A percentile compares a stretch with the other conserved stretches of the same genome.
phyloP scores from a whole-genome alignment of 768 basidiomycete genomes.

The Amanita thiersii region DNA sequence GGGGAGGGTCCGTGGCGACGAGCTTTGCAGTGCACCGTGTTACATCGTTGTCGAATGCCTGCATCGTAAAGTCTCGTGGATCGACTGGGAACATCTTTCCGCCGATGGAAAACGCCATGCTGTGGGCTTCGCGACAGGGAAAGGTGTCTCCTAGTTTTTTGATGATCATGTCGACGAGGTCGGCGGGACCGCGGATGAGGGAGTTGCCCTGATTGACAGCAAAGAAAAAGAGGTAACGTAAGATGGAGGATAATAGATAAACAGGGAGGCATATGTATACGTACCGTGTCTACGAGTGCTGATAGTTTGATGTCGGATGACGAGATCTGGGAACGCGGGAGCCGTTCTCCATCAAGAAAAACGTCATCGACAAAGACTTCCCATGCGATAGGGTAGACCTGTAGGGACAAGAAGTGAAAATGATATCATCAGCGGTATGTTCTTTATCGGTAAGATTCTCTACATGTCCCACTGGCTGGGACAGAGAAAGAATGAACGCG shows the following conservation, averaged over 20 bases:
- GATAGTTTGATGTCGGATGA: slow-evolving; percentile 44
- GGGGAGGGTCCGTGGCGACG: slow-evolving; percentile 56
- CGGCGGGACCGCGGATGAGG: slow-evolving; percentile 64
- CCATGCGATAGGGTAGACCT: slow-evolving; percentile 64
- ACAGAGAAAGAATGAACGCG: not conserved
- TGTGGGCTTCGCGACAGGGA: slow-evolving; percentile 54
- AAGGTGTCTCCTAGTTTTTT: slow-evolving; percentile 35
- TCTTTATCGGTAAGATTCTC: no score
- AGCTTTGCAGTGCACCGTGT: slow-evolving; percentile 46
- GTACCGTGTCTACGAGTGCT: slow-evolving; percentile 66
- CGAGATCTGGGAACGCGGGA: slow-evolving; percentile 49
- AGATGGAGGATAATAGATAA: not conserved
- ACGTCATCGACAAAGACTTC: slow-evolving; percentile 67
- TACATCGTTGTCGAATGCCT: slow-evolving; percentile 27
- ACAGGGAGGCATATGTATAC: slow-evolving; percentile 12
- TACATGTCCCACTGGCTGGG: no score
- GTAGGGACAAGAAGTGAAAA: slow-evolving; percentile 9
- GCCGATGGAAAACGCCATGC: slow-evolving; percentile 58
- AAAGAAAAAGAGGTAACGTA: not conserved
- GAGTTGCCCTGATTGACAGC: slow-evolving; percentile 53
- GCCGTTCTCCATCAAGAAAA: slow-evolving; percentile 54
- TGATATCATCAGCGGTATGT: slow-evolving; percentile 1
- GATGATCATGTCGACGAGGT: slow-evolving; percentile 47
- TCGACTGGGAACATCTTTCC: slow-evolving; percentile 67
- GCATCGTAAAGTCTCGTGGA: slow-evolving; percentile 59